phyloP scores from a whole-genome alignment of 768 basidiomycete species.

The Epithele typhae region DNA sequence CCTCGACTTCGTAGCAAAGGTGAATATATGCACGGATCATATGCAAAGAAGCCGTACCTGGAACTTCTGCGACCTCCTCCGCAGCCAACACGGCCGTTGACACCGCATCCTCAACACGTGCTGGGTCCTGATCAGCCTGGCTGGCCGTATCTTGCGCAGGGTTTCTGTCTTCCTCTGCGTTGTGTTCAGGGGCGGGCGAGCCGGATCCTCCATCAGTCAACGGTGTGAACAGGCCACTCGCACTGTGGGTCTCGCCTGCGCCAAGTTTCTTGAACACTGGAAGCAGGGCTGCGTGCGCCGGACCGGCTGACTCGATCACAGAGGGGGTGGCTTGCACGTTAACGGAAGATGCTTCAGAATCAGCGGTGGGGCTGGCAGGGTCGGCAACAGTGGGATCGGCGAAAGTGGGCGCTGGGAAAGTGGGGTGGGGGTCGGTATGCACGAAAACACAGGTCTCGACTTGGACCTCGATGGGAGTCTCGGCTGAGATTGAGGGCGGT shows the following conservation, averaged over 20 bases:
- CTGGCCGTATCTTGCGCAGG: too few species aligned
- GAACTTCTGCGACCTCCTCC: conserved; percentile 3
- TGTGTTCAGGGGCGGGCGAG: conserved; percentile 26
- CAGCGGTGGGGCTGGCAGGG: conserved; percentile 26
- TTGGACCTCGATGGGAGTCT: neutral
- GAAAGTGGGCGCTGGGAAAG: conserved; percentile 39
- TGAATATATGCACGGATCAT: too few species aligned
- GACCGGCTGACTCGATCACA: too few species aligned
- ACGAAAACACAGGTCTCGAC: conserved; percentile 2
- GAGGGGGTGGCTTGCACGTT: too few species aligned
- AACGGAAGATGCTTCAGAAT: too few species aligned
- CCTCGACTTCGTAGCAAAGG: too few species aligned
- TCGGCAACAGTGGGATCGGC: conserved; percentile 39
- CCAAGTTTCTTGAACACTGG: too few species aligned
- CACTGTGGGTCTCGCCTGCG: conserved; percentile 4
- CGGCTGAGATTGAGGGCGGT: too few species aligned
- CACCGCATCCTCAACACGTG: neutral
- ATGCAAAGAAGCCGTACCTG: too few species aligned
- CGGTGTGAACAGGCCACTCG: conserved; percentile 38
- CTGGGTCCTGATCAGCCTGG: too few species aligned
- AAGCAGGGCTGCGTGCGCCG: too few species aligned
- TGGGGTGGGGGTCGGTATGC: conserved; percentile 17
- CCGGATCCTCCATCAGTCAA: conserved; percentile 33
- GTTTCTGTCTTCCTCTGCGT: too few species aligned
- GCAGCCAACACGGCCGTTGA: conserved; percentile 1